Evolutionary conservation across 768 basidiomycete species (phyloP), one percentile per base, ranked within the genome.

Genomic region (Neoboletus magnificus): DNA sequence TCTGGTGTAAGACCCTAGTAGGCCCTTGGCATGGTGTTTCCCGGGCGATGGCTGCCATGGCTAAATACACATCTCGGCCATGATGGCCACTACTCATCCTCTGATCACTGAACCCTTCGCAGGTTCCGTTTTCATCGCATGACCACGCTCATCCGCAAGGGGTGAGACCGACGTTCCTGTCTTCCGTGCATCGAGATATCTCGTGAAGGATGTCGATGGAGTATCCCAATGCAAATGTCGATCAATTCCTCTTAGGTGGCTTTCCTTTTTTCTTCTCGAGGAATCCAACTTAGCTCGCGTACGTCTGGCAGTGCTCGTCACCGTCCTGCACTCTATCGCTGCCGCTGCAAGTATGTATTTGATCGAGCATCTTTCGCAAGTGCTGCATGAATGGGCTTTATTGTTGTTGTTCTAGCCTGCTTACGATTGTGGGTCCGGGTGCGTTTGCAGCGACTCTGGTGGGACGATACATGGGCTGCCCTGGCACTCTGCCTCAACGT

Each of bases 401-500:
- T 40, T 20, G 18, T 42, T 13, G 4, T 18, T 39, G 2, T 23
- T 20, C 32, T 44, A 59, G 57, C 58, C 4, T 42, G 47, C 33
- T 11, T 49, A 29, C 54, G 60, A 13, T 15, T 61, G 23, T 61
- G 58, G 54, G 6, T 50, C 18, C 58, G 60, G 29, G 30, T 48
- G 13, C 50, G 45, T 40, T 39, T 50, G 20, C 50, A 20, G 23
- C 60, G 54, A 29, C 40, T 56, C 35, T 60, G 58, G 60, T 60
- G 60, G 54, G 54, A 61, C 32, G 58, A 61, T 23, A 50, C n/a
- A 25, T 60, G 58, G 53, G 50, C 50, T 41, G 23, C 16, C 20
- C 10, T 60, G 5, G 58, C 58, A 11, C 23, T 56, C 29, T 52
- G 33, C 45, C 12, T 50, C 30, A 47, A 52, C 18, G 25, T 56